Conservation (phyloP, 495 filamentous ascomycete species). For the Endocarpon pusillum region DNA sequence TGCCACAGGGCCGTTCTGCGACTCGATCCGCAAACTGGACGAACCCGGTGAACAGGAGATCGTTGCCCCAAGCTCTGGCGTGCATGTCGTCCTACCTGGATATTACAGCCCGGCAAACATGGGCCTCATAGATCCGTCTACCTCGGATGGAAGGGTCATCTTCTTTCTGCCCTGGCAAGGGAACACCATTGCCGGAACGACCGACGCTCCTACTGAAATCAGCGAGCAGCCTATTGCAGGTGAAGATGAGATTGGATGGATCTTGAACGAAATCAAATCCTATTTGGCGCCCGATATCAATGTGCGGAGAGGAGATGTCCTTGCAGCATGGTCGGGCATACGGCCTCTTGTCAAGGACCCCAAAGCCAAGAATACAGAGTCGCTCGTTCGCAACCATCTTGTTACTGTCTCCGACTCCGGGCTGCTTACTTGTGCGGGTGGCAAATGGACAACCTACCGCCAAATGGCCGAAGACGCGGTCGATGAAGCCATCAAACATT, state of each 20-base stretch:
- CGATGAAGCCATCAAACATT: slow-evolving; percentile 68
- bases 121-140: slow-evolving; percentile 89
- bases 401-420: slow-evolving; percentile 75
- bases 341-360: slow-evolving; percentile 88
- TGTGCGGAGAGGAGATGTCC: slow-evolving; percentile 82
- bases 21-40: slow-evolving; percentile 85
- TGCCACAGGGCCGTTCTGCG: slow-evolving; percentile 90
- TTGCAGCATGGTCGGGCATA: slow-evolving; percentile 92
- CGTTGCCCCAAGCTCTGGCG: slow-evolving; percentile 83
- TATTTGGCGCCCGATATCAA: slow-evolving; percentile 90
- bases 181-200: slow-evolving; percentile 96
- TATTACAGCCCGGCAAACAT: slow-evolving; percentile 92
- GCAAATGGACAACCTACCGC: slow-evolving; percentile 98
- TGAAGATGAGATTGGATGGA: slow-evolving; percentile 94
- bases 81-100: slow-evolving; percentile 87
- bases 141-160: slow-evolving; percentile 90
- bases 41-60: slow-evolving; percentile 60
- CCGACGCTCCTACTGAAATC: slow-evolving; percentile 72
- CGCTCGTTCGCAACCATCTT: slow-evolving; percentile 88
- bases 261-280: slow-evolving; percentile 72
- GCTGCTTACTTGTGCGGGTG: slow-evolving; percentile 85
- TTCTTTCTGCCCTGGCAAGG: slow-evolving; percentile 99
- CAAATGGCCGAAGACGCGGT: slow-evolving; percentile 98
- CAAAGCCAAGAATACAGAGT: slow-evolving; percentile 82
- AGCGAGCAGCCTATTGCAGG: slow-evolving; percentile 70